Percentiles rank a stretch among this genome's conserved stretches.
phyloP scores from a whole-genome alignment of 495 filamentous ascomycete species.

The Xylaria castorea region DNA sequence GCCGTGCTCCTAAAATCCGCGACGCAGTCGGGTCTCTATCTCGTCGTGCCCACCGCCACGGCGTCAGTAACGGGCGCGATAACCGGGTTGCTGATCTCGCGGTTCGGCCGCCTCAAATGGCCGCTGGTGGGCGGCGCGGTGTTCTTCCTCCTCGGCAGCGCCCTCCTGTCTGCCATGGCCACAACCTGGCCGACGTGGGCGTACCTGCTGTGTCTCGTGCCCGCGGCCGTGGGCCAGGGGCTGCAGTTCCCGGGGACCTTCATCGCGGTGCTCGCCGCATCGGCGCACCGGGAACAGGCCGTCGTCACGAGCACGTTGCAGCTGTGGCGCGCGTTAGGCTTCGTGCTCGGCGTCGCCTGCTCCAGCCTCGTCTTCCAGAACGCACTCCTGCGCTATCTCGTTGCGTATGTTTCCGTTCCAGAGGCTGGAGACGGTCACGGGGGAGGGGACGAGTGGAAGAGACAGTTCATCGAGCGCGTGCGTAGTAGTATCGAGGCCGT shows the following conservation, averaged over 20 bases:
- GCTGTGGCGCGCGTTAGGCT: constrained; percentile 71
- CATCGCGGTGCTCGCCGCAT: constrained; percentile 71
- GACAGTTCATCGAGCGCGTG: constrained; percentile 43
- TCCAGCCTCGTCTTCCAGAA: constrained; percentile 82
- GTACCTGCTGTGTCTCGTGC: constrained; percentile 69
- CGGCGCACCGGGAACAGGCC: constrained; percentile 73
- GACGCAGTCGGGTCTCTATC: constrained; percentile 72
- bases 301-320: constrained; percentile 75
- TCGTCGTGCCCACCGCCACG: constrained; percentile 66
- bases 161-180: constrained; percentile 56
- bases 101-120: constrained; percentile 67
- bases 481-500: constrained; percentile 53
- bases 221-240: constrained; percentile 67
- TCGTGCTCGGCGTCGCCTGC: constrained; percentile 72
- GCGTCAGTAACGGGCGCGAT: constrained; percentile 65
- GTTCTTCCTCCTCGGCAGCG: constrained; percentile 61
- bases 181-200: constrained; percentile 60
- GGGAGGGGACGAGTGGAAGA: constrained; percentile 37
- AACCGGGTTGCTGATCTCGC: constrained; percentile 75
- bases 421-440: constrained; percentile 51
- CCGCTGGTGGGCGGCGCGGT: constrained; percentile 64
- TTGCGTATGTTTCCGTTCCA: constrained; percentile 60
- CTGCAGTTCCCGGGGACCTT: constrained; percentile 69
- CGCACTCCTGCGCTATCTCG: constrained; percentile 64
- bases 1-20: constrained; percentile 75